phyloP scores from a whole-genome alignment of 768 basidiomycete genomes.

The Trametes gibbosa region DNA sequence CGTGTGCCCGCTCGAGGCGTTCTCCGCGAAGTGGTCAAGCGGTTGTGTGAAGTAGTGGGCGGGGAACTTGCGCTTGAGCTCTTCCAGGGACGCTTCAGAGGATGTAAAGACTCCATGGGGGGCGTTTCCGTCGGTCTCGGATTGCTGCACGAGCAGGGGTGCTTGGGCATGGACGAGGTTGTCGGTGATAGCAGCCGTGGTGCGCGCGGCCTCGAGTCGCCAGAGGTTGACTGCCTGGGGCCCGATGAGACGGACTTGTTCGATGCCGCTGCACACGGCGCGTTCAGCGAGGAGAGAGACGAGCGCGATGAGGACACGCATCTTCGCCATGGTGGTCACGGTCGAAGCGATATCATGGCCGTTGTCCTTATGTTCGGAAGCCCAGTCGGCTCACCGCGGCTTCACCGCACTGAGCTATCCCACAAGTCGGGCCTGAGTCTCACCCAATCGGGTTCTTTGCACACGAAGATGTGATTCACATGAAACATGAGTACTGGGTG shows the following conservation, averaged over 20 bases:
- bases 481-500: no score
- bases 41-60: slow-evolving; percentile 80
- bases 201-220: slow-evolving; percentile 37
- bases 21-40: slow-evolving; percentile 69
- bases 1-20: slow-evolving; percentile 43
- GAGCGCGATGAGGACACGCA: neutral
- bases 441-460: no score
- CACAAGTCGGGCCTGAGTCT: no score
- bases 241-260: slow-evolving; percentile 32
- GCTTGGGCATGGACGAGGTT: neutral
- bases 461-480: no score
- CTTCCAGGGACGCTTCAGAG: neutral
- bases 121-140: neutral
- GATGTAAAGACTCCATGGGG: neutral
- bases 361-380: no score
- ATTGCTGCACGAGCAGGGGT: slow-evolving; percentile 4
- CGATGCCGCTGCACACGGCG: slow-evolving; percentile 9
- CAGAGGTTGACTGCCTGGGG: slow-evolving; percentile 67
- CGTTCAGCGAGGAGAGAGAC: neutral
- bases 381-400: no score
- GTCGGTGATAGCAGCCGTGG: neutral
- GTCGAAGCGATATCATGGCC: neutral
- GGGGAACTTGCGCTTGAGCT: slow-evolving; percentile 40
- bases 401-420: no score
- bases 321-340: neutral